Evolutionary conservation across 345 rosid genomes (phyloP).

Genomic region (Euphorbia peplus): DNA sequence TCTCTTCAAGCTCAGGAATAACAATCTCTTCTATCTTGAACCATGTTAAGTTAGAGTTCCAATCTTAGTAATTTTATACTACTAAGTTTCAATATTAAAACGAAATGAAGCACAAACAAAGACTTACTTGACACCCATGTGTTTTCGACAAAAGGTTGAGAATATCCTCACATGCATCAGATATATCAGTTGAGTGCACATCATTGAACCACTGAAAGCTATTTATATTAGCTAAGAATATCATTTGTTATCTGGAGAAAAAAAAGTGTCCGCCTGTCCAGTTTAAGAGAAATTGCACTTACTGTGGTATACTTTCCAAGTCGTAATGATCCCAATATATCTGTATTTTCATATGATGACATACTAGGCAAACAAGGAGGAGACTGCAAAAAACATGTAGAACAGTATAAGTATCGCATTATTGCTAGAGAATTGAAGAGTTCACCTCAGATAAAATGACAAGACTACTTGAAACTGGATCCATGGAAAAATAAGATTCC

Average conservation of each 20-base stretch:
- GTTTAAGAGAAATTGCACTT: slow-evolving; percentile 21
- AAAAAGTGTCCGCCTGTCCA: not conserved
- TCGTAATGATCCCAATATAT: slow-evolving; percentile 53
- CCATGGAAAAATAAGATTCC: not conserved
- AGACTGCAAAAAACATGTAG: slow-evolving; percentile 40
- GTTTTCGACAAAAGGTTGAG: slow-evolving; percentile 52
- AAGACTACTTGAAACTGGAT: not conserved
- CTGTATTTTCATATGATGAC: slow-evolving; percentile 39
- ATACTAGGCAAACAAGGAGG: slow-evolving; percentile 73
- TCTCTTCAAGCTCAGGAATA: slow-evolving; percentile 78
- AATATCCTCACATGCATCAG: slow-evolving; percentile 68
- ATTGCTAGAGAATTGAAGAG: not conserved
- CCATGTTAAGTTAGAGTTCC: slow-evolving; percentile 8
- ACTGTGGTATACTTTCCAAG: slow-evolving; percentile 78
- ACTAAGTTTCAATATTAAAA: not conserved
- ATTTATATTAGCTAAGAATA: slow-evolving; percentile 13
- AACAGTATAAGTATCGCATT: not conserved
- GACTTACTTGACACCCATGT: slow-evolving; percentile 74
- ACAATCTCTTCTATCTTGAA: slow-evolving; percentile 69
- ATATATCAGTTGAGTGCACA: slow-evolving; percentile 68
- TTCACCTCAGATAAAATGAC: not conserved
- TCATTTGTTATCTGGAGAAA: not conserved
- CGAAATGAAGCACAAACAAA: slow-evolving; percentile 7
- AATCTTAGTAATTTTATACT: not conserved
- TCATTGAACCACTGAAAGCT: slow-evolving; percentile 86